Conservation (phyloP, 257 asterid species). For the Ehretia macrophylla region DNA sequence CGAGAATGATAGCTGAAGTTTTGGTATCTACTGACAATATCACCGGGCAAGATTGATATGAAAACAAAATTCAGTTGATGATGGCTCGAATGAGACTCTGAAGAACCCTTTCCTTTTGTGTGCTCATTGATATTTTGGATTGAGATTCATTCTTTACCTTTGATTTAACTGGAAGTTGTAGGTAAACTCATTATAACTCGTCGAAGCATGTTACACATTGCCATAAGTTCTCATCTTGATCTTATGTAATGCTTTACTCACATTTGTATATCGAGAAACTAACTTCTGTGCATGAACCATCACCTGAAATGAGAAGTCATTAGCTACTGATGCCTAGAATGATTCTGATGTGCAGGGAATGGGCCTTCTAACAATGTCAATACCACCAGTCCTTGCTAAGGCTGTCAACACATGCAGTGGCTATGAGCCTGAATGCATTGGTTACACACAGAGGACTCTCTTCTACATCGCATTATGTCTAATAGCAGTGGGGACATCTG, state of each 20-base stretch:
- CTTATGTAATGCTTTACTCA: too few species aligned
- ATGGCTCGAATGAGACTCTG: not conserved
- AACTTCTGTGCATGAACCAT: too few species aligned
- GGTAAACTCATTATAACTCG: too few species aligned
- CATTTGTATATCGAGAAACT: not conserved
- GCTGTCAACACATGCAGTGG: constrained; percentile 13
- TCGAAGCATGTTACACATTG: too few species aligned
- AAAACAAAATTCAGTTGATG: not conserved
- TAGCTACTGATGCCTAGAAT: not conserved
- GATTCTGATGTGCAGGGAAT: constrained; percentile 20
- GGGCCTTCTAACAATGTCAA: constrained; percentile 26
- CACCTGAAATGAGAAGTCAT: not conserved
- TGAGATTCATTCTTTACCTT: too few species aligned
- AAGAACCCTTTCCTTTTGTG: not conserved
- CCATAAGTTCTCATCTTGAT: too few species aligned
- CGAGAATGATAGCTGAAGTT: too few species aligned
- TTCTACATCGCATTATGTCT: constrained; percentile 21
- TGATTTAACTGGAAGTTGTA: too few species aligned
- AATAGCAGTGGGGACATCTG: constrained; percentile 22
- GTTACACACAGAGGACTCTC: constrained; percentile 18
- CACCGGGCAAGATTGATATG: not conserved
- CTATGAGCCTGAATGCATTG: constrained; percentile 25
- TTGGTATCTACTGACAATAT: too few species aligned
- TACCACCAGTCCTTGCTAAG: constrained; percentile 26
- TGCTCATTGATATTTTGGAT: not conserved